Evolutionary conservation across 2,329 filamentous ascomycete genomes (phyloP).

Genomic region (Apiospora marii): DNA sequence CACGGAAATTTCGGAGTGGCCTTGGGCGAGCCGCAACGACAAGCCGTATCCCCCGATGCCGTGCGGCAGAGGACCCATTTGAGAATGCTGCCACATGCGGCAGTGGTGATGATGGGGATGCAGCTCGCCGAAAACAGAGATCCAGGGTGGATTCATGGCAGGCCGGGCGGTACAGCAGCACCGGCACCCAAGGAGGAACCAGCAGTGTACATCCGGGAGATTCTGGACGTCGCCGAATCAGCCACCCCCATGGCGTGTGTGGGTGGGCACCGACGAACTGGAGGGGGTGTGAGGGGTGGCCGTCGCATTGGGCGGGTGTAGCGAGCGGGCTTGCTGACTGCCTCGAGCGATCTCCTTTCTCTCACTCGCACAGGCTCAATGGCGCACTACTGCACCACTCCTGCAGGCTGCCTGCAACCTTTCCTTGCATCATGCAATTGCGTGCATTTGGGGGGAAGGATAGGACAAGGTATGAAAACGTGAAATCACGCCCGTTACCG

Average conservation of each 20-base stretch:
- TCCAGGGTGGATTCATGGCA: neutral
- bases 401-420: slow-evolving; percentile 3
- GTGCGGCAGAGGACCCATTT: slow-evolving; percentile 3
- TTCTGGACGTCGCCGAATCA: neutral
- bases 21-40: neutral
- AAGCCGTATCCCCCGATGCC: slow-evolving; percentile 11
- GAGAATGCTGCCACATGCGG: slow-evolving; percentile 12
- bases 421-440: slow-evolving; percentile 20
- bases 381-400: neutral
- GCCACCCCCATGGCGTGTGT: neutral
- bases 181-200: neutral
- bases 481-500: slow-evolving; percentile 12
- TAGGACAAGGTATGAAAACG: neutral
- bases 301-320: neutral
- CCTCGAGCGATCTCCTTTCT: neutral
- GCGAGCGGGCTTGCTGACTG: neutral
- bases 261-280: slow-evolving; percentile 14
- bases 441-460: neutral
- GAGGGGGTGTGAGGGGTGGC: slow-evolving; percentile 18
- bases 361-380: neutral
- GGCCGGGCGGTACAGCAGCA: neutral
- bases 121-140: slow-evolving; percentile 16
- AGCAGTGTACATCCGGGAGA: neutral
- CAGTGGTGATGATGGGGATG: neutral
- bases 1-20: neutral